phyloP scores from a whole-genome alignment of 352 stramenopile species.

The Thraustotheca clavata region DNA sequence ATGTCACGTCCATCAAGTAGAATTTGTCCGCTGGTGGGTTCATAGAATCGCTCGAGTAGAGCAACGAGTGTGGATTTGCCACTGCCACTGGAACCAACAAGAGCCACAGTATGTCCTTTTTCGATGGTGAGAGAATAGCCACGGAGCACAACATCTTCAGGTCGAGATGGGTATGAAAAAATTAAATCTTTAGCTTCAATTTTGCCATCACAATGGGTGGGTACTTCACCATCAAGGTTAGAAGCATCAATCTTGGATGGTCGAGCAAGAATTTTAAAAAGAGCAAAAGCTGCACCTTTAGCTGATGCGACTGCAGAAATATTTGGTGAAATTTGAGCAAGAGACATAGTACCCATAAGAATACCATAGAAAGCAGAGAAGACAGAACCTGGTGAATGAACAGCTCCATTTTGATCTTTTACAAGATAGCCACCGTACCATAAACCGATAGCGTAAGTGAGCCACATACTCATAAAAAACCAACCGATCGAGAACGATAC shows the following conservation, averaged over 20 bases:
- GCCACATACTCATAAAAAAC: slow-evolving; percentile 36
- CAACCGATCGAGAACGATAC: slow-evolving; percentile 26
- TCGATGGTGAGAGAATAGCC: slow-evolving; percentile 29
- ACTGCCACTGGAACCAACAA: slow-evolving; percentile 32
- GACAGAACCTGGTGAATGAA: slow-evolving; percentile 27
- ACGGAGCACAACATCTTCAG: slow-evolving; percentile 20
- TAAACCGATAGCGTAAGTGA: slow-evolving; percentile 40
- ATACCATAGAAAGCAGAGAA: slow-evolving; percentile 47
- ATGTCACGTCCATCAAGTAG: slow-evolving; percentile 74
- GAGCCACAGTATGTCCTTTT: slow-evolving; percentile 31
- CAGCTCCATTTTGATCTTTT: slow-evolving; percentile 12
- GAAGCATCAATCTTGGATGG: slow-evolving; percentile 40
- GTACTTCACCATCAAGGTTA: slow-evolving; percentile 31
- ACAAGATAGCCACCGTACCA: slow-evolving; percentile 50
- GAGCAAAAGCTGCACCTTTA: slow-evolving; percentile 25
- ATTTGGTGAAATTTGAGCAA: slow-evolving; percentile 42
- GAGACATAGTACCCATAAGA: slow-evolving; percentile 29
- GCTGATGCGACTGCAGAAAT: slow-evolving; percentile 33
- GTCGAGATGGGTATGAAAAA: slow-evolving; percentile 75
- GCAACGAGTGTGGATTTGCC: slow-evolving; percentile 59
- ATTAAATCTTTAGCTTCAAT: slow-evolving; percentile 50
- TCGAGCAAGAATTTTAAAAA: slow-evolving; percentile 46
- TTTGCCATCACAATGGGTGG: slow-evolving; percentile 30
- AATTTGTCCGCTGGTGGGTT: slow-evolving; percentile 57
- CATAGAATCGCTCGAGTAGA: slow-evolving; percentile 87